Conservation (phyloP, 2,329 filamentous ascomycete species). For the Calonectria montana region DNA sequence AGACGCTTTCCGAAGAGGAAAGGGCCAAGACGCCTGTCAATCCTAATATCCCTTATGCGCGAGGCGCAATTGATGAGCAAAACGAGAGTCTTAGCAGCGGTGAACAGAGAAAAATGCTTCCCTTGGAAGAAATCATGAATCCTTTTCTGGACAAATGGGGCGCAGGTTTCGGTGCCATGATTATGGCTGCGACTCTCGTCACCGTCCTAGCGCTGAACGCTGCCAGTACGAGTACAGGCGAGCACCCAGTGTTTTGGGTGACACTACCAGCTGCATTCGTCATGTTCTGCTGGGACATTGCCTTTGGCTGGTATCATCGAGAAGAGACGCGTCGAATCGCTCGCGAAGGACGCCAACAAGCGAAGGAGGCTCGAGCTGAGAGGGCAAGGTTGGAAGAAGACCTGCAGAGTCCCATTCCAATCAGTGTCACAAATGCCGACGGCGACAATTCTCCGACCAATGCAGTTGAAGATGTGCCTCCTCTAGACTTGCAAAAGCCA, state of each 20-base stretch:
- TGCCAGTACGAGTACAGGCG: conserved; percentile 58
- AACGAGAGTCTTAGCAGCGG: conserved; percentile 57
- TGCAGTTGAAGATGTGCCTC: not conserved
- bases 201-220: conserved; percentile 76
- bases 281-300: conserved; percentile 76
- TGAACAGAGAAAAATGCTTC: conserved; percentile 64
- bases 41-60: conserved; percentile 76
- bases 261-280: conserved; percentile 76
- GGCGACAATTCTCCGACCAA: not conserved
- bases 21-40: conserved; percentile 71
- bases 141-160: conserved; percentile 77
- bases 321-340: conserved; percentile 73
- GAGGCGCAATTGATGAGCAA: conserved; percentile 65
- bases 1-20: conserved; percentile 70
- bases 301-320: conserved; percentile 71
- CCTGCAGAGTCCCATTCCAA: not conserved
- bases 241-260: conserved; percentile 73
- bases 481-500: not conserved
- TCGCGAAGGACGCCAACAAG: conserved; percentile 58
- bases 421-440: not conserved
- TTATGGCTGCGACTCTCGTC: conserved; percentile 76
- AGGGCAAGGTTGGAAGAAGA: conserved; percentile 12
- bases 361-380: conserved; percentile 31
- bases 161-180: conserved; percentile 70
- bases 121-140: conserved; percentile 80